Evolutionary conservation across 1,139 yeast genomes (phyloP).

Genomic region (Zygosaccharomyces sapae): DNA sequence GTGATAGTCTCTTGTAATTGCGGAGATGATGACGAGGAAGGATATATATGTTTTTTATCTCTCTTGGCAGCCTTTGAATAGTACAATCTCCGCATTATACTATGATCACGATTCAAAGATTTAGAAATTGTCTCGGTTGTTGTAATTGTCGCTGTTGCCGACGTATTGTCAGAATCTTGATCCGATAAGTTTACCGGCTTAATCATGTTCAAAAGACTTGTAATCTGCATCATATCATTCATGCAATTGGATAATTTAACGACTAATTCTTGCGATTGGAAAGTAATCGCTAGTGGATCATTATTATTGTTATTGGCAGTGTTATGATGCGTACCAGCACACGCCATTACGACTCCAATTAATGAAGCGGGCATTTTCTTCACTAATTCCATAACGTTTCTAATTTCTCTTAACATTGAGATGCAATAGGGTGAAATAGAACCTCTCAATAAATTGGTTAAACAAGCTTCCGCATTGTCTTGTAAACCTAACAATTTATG

Average conservation of each 20-base stretch:
- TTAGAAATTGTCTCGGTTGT: neutral
- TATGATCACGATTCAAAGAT: neutral
- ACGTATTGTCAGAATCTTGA: constrained; percentile 15
- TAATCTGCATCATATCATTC: constrained; percentile 34
- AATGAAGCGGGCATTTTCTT: constrained; percentile 33
- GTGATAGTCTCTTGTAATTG: constrained; percentile 5
- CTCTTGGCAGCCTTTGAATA: neutral
- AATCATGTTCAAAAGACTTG: constrained; percentile 29
- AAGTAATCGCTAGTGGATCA: constrained; percentile 1
- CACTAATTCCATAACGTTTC: constrained; percentile 27
- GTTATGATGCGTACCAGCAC: constrained; percentile 10
- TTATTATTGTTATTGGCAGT: constrained; percentile 8
- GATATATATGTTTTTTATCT: neutral
- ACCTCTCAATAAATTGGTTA: constrained; percentile 23
- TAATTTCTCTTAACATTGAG: constrained; percentile 27
- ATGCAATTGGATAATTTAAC: constrained; percentile 33
- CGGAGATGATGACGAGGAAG: constrained; percentile 5
- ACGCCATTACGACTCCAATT: constrained; percentile 30
- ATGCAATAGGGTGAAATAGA: constrained; percentile 32
- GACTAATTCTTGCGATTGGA: constrained; percentile 29
- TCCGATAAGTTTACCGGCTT: constrained; percentile 33
- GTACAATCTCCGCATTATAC: constrained; percentile 12
- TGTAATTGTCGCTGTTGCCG: neutral
- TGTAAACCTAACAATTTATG: constrained; percentile 29
- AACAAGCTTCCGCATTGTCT: constrained; percentile 23